A percentile compares a stretch with the other conserved stretches of the same genome.
phyloP scores from a whole-genome alignment of 352 stramenopile genomes.

The Globisporangium solare region DNA sequence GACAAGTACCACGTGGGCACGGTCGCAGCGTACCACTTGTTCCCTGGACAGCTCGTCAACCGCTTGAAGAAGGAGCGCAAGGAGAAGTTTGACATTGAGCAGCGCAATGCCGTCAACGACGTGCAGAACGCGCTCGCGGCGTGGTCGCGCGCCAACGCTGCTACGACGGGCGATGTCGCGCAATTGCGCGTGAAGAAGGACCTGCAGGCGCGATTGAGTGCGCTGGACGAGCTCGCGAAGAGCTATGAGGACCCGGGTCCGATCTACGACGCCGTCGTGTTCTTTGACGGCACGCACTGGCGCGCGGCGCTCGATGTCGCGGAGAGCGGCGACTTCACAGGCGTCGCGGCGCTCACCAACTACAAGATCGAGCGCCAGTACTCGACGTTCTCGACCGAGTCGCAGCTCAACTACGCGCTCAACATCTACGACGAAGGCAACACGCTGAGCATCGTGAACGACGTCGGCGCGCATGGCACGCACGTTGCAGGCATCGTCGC shows the following conservation, averaged over 20 bases:
- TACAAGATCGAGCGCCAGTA: constrained; percentile 79
- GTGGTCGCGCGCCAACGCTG: constrained; percentile 57
- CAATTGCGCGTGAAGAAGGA: constrained; percentile 69
- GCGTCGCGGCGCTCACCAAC: constrained; percentile 59
- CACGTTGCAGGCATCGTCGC: constrained; percentile 95
- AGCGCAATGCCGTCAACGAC: constrained; percentile 58
- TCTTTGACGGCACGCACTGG: constrained; percentile 76
- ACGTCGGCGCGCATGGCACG: constrained; percentile 92
- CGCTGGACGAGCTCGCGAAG: constrained; percentile 71
- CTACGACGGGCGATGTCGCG: constrained; percentile 54
- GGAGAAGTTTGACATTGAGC: constrained; percentile 71
- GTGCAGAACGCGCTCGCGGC: constrained; percentile 56
- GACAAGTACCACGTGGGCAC: constrained; percentile 81
- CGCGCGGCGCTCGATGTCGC: constrained; percentile 83
- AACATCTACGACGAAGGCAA: constrained; percentile 94
- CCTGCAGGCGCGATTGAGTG: constrained; percentile 64
- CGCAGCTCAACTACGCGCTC: constrained; percentile 93
- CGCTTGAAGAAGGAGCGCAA: constrained; percentile 80
- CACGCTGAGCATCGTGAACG: constrained; percentile 90
- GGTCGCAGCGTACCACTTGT: constrained; percentile 87
- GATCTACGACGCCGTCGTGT: constrained; percentile 92
- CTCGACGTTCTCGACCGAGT: constrained; percentile 85
- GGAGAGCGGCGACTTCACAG: constrained; percentile 82
- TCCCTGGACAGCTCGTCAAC: constrained; percentile 65
- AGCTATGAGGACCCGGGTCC: constrained; percentile 88